Percentiles rank a stretch among this genome's conserved stretches.
phyloP scores from a whole-genome alignment of 1,284 basidiomycete genomes.

The Ustilago nuda region DNA sequence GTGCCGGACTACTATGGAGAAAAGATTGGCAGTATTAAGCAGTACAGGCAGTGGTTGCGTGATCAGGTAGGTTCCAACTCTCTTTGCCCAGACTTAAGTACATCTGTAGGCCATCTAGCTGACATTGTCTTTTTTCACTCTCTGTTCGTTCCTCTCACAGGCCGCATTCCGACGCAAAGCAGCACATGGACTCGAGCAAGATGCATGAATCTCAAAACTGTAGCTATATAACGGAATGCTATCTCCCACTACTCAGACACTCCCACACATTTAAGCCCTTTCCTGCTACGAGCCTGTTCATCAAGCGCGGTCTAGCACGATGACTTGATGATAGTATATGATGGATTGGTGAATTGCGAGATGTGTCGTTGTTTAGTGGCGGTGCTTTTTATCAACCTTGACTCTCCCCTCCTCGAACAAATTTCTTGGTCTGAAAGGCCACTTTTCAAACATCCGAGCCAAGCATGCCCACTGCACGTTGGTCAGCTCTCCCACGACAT shows the following conservation, averaged over 20 bases:
- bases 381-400: constrained; percentile 35
- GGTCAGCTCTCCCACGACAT: constrained; percentile 54
- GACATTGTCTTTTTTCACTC: not conserved
- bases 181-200: constrained; percentile 59
- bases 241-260: constrained; percentile 1
- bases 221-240: not conserved
- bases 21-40: constrained; percentile 62
- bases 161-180: constrained; percentile 63
- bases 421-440: constrained; percentile 65
- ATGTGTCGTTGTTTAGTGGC: constrained; percentile 6
- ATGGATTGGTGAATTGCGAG: not conserved
- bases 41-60: constrained; percentile 67
- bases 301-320: no score
- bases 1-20: constrained; percentile 67
- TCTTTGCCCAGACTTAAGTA: constrained; percentile 25
- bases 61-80: constrained; percentile 20
- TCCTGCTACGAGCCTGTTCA: no score
- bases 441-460: constrained; percentile 63
- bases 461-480: constrained; percentile 62
- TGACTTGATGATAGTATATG: no score
- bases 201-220: constrained; percentile 22
- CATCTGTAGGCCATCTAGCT: not conserved
- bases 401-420: constrained; percentile 58
- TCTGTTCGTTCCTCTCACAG: not conserved
- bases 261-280: not conserved